Evolutionary conservation across 495 filamentous ascomycete genomes (phyloP).

Genomic region (Podospora comata): DNA sequence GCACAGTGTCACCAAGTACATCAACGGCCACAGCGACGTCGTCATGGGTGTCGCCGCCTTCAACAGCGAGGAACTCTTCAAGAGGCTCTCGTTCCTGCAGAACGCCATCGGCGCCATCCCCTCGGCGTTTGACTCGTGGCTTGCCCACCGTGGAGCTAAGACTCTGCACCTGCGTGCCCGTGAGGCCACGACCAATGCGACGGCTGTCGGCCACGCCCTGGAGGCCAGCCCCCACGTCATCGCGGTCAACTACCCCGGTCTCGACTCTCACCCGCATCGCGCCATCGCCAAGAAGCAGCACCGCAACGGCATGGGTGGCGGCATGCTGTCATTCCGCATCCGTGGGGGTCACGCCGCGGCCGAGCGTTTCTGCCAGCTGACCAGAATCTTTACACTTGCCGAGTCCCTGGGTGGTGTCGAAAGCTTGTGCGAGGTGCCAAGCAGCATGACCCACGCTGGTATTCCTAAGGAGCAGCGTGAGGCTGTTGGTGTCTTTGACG

Average conservation of each 20-base stretch:
- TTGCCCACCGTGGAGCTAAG: constrained; percentile 97
- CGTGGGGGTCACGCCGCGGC: constrained; percentile 83
- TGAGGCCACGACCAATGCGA: constrained; percentile 79
- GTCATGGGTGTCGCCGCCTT: constrained; percentile 97
- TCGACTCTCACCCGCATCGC: constrained; percentile 81
- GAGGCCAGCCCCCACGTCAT: constrained; percentile 78
- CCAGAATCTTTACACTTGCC: constrained; percentile 86
- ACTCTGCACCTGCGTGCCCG: constrained; percentile 90
- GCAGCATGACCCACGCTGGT: constrained; percentile 93
- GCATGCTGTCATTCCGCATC: constrained; percentile 96
- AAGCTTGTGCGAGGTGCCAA: constrained; percentile 84
- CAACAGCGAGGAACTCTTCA: constrained; percentile 74
- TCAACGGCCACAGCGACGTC: constrained; percentile 97
- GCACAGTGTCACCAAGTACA: constrained; percentile 99
- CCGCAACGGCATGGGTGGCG: constrained; percentile 89
- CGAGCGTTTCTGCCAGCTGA: constrained; percentile 85
- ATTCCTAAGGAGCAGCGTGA: constrained; percentile 89
- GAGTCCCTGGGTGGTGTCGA: constrained; percentile 94
- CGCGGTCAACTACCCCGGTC: constrained; percentile 89
- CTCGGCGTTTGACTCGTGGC: constrained; percentile 95
- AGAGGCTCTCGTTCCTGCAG: constrained; percentile 83
- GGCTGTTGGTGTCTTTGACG: constrained; percentile 90
- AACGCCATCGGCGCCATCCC: constrained; percentile 97
- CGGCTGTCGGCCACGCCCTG: constrained; percentile 69
- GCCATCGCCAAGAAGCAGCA: constrained; percentile 85